Percentiles rank a stretch among this genome's conserved stretches.
phyloP scores from a whole-genome alignment of 768 basidiomycete species.

The Termitomyces sp. region DNA sequence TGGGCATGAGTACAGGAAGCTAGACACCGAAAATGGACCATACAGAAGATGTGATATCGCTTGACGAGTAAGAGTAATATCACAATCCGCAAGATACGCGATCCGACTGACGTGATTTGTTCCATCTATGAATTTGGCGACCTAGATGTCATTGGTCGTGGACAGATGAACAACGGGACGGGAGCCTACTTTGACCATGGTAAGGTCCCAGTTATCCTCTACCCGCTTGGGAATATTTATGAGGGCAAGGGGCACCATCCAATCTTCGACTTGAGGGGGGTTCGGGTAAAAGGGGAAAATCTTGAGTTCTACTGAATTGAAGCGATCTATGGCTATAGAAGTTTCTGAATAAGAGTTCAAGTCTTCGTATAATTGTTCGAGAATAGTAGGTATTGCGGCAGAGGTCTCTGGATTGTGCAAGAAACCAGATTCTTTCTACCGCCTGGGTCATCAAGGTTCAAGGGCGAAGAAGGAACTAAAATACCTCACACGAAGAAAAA shows the following conservation, averaged over 20 bases:
- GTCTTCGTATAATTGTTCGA: slow-evolving; percentile 96
- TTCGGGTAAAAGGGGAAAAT: slow-evolving; percentile 97
- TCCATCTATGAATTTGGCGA: slow-evolving; percentile 82
- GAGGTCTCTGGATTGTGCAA: slow-evolving; percentile 71
- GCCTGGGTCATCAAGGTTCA: no score
- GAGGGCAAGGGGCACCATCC: slow-evolving; percentile 92
- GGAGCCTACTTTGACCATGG: slow-evolving; percentile 69
- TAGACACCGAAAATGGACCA: slow-evolving; percentile 18
- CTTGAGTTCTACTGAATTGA: slow-evolving; percentile 93
- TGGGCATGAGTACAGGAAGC: slow-evolving; percentile 5
- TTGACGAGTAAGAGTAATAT: slow-evolving; percentile 72
- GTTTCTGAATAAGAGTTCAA: slow-evolving; percentile 97
- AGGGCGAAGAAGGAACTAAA: slow-evolving; percentile 16
- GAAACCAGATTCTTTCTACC: slow-evolving; percentile 83
- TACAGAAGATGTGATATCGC: slow-evolving; percentile 92
- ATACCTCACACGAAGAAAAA: slow-evolving; percentile 82
- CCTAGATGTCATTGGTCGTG: slow-evolving; percentile 30
- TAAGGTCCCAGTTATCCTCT: slow-evolving; percentile 95
- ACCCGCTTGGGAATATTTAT: slow-evolving; percentile 77
- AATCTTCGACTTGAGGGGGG: slow-evolving; percentile 83
- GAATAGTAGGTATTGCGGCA: slow-evolving; percentile 67
- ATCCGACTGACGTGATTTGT: slow-evolving; percentile 89
- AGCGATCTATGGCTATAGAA: slow-evolving; percentile 83
- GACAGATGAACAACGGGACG: background rate
- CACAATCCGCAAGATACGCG: slow-evolving; percentile 87